These are phyloP conservation scores for Lentinula aciculospora DNA, from an alignment of 768 basidiomycete species.

Conservation along the genomic window DNA sequence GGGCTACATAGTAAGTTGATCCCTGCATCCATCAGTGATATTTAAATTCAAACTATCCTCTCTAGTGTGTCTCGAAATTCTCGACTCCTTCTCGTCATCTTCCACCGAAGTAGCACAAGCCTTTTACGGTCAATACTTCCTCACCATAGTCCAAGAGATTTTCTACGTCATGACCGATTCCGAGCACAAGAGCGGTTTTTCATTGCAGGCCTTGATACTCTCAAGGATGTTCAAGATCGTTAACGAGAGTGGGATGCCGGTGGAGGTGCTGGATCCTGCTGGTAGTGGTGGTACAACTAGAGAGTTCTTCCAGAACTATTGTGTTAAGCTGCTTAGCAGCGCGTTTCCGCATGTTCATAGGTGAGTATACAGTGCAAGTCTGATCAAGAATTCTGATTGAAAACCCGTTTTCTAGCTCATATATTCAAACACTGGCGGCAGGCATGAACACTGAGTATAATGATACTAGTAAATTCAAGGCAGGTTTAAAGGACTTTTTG, in stretches of 20 bases:
- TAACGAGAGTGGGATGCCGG: constrained; percentile 27
- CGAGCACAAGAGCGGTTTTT: too few relatives aligned
- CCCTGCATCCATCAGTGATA: too few relatives aligned
- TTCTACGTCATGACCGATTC: too few relatives aligned
- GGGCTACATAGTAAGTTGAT: too few relatives aligned
- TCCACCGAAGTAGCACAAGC: too few relatives aligned
- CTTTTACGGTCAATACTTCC: too few relatives aligned
- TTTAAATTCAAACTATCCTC: too few relatives aligned
- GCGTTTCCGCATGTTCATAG: neutral
- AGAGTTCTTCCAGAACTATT: neutral
- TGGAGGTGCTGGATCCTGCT: constrained; percentile 40
- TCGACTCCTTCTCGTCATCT: too few relatives aligned
- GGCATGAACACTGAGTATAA: neutral
- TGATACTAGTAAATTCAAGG: neutral
- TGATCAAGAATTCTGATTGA: neutral
- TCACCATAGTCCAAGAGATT: too few relatives aligned
- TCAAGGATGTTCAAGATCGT: too few relatives aligned
- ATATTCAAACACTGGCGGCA: neutral
- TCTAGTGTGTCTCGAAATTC: too few relatives aligned
- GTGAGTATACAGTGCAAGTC: neutral
- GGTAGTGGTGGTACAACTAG: neutral
- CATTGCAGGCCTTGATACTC: too few relatives aligned
- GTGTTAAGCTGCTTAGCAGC: neutral
- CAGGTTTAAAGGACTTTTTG: constrained; percentile 2
- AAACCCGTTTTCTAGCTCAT: neutral